Conservation (phyloP, 2,329 filamentous ascomycete species). For the Trichoderma endophyticum region DNA sequence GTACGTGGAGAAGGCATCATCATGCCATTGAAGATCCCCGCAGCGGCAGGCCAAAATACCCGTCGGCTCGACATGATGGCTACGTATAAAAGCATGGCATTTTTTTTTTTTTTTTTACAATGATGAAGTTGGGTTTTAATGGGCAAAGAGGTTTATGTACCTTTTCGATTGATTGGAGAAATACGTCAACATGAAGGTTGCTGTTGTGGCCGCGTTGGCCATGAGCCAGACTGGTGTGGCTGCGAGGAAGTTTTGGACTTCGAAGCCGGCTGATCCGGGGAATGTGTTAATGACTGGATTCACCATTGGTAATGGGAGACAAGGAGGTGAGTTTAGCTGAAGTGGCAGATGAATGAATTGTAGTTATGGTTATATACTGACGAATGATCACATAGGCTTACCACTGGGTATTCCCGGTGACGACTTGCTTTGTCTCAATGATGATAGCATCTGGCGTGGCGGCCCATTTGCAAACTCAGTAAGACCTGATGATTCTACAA, state of each 20-base stretch:
- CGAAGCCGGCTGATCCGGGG: constrained; percentile 9
- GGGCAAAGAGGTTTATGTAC: background rate
- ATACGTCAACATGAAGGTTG: background rate
- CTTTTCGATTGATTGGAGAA: background rate
- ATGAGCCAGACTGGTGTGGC: background rate
- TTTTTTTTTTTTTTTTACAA: background rate
- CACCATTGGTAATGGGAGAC: constrained; percentile 47
- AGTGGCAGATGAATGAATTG: background rate
- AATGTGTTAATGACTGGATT: constrained; percentile 38
- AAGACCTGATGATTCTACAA: constrained; percentile 13
- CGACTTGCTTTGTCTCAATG: constrained; percentile 44
- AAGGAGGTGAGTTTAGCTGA: constrained; percentile 35
- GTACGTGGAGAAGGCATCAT: background rate
- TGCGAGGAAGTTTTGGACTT: constrained; percentile 15
- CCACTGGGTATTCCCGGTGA: constrained; percentile 41
- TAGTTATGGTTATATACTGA: background rate
- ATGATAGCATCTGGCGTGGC: constrained; percentile 50
- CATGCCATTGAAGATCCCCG: background rate
- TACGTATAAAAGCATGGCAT: background rate
- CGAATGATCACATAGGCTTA: constrained; percentile 24
- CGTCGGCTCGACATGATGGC: background rate
- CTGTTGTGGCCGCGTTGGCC: constrained; percentile 1
- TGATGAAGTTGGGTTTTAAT: background rate
- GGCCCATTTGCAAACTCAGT: constrained; percentile 46
- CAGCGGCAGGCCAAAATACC: background rate